Percentiles rank a stretch among this genome's conserved stretches.
Evolutionary conservation across 2,329 filamentous ascomycete genomes (phyloP).

Genomic region (Calycina herbarum): DNA sequence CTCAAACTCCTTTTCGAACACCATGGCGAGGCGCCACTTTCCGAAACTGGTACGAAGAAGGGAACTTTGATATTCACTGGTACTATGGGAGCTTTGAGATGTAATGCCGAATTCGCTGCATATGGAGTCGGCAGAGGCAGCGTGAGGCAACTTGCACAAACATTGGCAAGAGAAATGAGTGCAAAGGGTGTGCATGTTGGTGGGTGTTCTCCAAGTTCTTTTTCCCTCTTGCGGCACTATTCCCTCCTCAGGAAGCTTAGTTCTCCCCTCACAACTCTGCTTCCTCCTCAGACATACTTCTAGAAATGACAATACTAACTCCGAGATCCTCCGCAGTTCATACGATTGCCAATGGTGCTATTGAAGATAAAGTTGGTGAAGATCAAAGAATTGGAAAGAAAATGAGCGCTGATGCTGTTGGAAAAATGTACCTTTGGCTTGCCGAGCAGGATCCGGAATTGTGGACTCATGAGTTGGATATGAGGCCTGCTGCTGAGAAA

Average conservation of each 20-base stretch:
- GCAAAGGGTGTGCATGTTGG: constrained; percentile 56
- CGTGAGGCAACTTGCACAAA: constrained; percentile 56
- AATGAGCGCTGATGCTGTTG: constrained; percentile 58
- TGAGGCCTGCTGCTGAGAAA: constrained; percentile 18
- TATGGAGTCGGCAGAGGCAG: constrained; percentile 55
- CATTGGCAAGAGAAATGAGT: constrained; percentile 56
- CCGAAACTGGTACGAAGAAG: constrained; percentile 51
- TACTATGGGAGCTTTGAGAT: constrained; percentile 53
- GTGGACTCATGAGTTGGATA: constrained; percentile 31
- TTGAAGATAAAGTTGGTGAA: constrained; percentile 51
- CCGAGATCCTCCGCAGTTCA: constrained; percentile 37
- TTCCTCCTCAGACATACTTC: no score
- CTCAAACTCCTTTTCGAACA: constrained; percentile 52
- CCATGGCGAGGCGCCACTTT: constrained; percentile 47
- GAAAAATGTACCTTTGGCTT: constrained; percentile 55
- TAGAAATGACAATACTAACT: no score
- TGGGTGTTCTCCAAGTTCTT: constrained; percentile 24
- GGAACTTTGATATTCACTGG: constrained; percentile 59
- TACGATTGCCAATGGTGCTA: constrained; percentile 56
- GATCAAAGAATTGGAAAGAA: constrained; percentile 49
- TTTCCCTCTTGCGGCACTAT: no score
- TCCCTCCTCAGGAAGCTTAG: no score
- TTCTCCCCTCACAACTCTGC: no score
- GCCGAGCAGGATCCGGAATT: constrained; percentile 45
- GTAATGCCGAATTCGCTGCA: constrained; percentile 53